Base-by-base conservation (phyloP, 2,329 filamentous ascomycete species). In the Exophiala sp. region DNA sequence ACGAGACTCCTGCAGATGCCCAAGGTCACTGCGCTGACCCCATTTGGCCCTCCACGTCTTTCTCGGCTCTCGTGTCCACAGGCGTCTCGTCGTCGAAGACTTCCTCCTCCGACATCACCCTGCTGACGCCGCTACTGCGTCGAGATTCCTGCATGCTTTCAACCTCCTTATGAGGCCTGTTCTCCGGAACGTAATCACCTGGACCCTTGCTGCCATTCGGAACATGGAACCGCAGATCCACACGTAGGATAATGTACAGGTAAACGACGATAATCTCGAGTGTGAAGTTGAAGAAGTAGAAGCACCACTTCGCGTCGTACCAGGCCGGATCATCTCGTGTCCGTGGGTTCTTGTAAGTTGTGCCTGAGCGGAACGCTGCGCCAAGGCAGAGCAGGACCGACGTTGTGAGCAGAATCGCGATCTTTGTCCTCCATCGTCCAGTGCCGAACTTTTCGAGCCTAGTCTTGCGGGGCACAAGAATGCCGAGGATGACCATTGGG, bases 261-360 rank as follows among this genome's bases (percentile, higher is more conserved):
- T 78, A 79, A 3, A 92, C 78, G 35, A 90, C 83, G 20, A 87
- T 66, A 38, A 91, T 73, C 70, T 95, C 91, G 35, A 91, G 76
- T 12, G 74, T 75, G 66, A 88, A 95, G 72, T 89, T 88, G 74
- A 94, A 88, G 65, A 84, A 72, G 73, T 94, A 95, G 74, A 90
- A 95, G 63, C 81, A 83, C 1, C 84, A 80, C 67, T 86, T 88
- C 65, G 75, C 75, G 63, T 89, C 80, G 67, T 85, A 92, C 79
- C 85, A 88, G 4, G 84, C 85, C 1, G 87, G 83, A 53, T 82
- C 39, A 9, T 41, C 73, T 52, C 65, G 63, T 3, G 76, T 81
- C 24, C 77, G 78, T 20, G 73, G 71, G 0, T 75, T 65, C 51
- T 75, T 74, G 69, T 78, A 89, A 24, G 66, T 72, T 1, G 80